These are phyloP conservation scores for Termitomyces sp. DNA, from an alignment of 1,284 basidiomycete species.

Conservation along the genomic window DNA sequence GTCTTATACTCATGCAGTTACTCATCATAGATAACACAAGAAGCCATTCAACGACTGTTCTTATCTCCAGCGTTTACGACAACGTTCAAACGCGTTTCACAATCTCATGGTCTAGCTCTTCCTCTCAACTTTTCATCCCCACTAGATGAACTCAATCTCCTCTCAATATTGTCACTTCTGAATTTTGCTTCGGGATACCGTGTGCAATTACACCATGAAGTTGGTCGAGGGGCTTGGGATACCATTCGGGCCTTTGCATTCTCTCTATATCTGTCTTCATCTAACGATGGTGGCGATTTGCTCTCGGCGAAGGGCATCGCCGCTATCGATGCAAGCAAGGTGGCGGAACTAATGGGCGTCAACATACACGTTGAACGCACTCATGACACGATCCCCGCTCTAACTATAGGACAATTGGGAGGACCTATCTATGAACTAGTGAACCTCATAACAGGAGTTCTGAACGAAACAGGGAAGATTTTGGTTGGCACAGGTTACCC, in stretches of 20 bases:
- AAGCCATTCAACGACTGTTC: slow-evolving; percentile 56
- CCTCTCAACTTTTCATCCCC: slow-evolving; percentile 72
- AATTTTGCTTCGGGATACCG: slow-evolving; percentile 82
- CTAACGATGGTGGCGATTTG: slow-evolving; percentile 50
- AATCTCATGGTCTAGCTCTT: slow-evolving; percentile 62
- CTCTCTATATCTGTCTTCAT: slow-evolving; percentile 63
- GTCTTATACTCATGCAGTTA: background rate
- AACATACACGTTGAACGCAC: slow-evolving; percentile 63
- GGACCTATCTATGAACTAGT: slow-evolving; percentile 74
- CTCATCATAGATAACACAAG: slow-evolving; percentile 43
- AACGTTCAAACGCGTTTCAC: slow-evolving; percentile 59
- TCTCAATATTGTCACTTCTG: slow-evolving; percentile 67
- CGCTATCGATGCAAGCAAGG: slow-evolving; percentile 42
- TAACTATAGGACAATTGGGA: slow-evolving; percentile 71
- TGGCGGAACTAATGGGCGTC: slow-evolving; percentile 72
- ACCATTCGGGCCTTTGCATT: slow-evolving; percentile 70
- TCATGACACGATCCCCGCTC: slow-evolving; percentile 65
- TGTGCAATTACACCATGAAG: slow-evolving; percentile 59
- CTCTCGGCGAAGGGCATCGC: slow-evolving; percentile 66
- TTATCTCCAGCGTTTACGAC: slow-evolving; percentile 57
- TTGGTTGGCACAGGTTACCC: slow-evolving; percentile 57
- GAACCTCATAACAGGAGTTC: slow-evolving; percentile 52
- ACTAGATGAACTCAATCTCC: slow-evolving; percentile 68
- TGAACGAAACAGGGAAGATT: slow-evolving; percentile 71
- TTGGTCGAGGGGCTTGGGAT: slow-evolving; percentile 76